Evolutionary conservation across 2,329 filamentous ascomycete species (phyloP).

Genomic region (Fusarium citri): DNA sequence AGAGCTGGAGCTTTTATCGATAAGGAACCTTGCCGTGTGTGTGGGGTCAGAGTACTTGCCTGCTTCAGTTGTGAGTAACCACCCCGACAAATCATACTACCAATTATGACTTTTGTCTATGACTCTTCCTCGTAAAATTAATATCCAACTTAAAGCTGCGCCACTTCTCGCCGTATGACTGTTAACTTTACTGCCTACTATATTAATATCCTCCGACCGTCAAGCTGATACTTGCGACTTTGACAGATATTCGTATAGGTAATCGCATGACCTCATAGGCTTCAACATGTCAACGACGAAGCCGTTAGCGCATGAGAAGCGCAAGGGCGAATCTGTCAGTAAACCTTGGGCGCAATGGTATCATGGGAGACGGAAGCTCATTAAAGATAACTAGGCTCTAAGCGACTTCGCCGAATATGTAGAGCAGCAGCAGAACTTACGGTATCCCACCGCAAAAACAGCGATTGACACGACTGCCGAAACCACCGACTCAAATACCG

Average conservation of each 20-base stretch:
- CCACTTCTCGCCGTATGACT: slow-evolving; percentile 18
- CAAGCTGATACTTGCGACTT: slow-evolving; percentile 2
- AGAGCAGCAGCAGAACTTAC: slow-evolving; percentile 87
- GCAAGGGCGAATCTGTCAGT: slow-evolving; percentile 85
- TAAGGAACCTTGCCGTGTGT: slow-evolving; percentile 15
- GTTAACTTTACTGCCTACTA: slow-evolving; percentile 1
- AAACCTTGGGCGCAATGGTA: not conserved
- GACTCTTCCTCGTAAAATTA: slow-evolving; percentile 38
- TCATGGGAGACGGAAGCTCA: slow-evolving; percentile 11
- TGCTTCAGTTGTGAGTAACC: slow-evolving; percentile 37
- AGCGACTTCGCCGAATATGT: slow-evolving; percentile 99
- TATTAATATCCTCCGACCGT: slow-evolving; percentile 18
- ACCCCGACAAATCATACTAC: slow-evolving; percentile 33
- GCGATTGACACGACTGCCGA: slow-evolving; percentile 44
- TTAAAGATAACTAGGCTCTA: slow-evolving; percentile 67
- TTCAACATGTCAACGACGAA: slow-evolving; percentile 67
- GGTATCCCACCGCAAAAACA: slow-evolving; percentile 63
- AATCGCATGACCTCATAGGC: slow-evolving; percentile 41
- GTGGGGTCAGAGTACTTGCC: slow-evolving; percentile 12
- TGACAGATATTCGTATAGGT: slow-evolving; percentile 48
- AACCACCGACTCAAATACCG: slow-evolving; percentile 57
- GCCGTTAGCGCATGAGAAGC: slow-evolving; percentile 79
- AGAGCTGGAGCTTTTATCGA: slow-evolving; percentile 39
- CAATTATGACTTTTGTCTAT: slow-evolving; percentile 30
- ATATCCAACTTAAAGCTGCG: slow-evolving; percentile 38